Evolutionary conservation across 2,329 filamentous ascomycete genomes (phyloP).

Genomic region (Alternaria rosae): DNA sequence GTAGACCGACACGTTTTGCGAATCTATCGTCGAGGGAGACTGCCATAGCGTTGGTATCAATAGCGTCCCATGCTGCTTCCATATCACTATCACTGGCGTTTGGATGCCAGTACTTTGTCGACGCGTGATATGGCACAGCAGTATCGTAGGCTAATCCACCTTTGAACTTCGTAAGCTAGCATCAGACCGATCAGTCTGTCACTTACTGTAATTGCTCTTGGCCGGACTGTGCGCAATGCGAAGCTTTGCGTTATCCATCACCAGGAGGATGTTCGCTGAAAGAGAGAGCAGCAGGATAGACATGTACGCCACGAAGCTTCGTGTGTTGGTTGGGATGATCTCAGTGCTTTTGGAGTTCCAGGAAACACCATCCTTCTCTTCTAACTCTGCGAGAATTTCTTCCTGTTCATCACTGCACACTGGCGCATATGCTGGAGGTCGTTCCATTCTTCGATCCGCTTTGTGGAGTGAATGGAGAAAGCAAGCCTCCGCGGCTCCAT

Average conservation of each 20-base stretch:
- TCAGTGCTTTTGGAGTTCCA: slow-evolving; percentile 36
- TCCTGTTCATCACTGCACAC: slow-evolving; percentile 35
- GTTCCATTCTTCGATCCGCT: slow-evolving; percentile 27
- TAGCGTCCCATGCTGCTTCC: slow-evolving; percentile 45
- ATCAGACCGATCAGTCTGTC: background rate
- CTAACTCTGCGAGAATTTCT: slow-evolving; percentile 20
- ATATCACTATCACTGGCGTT: slow-evolving; percentile 34
- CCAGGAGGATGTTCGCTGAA: slow-evolving; percentile 38
- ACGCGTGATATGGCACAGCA: slow-evolving; percentile 33
- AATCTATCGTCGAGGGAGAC: slow-evolving; percentile 41
- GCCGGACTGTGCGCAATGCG: slow-evolving; percentile 23
- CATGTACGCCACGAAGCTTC: slow-evolving; percentile 36
- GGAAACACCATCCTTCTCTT: slow-evolving; percentile 32
- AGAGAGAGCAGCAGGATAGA: slow-evolving; percentile 41
- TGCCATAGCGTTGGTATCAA: slow-evolving; percentile 44
- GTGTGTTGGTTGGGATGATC: slow-evolving; percentile 36
- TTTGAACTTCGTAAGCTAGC: slow-evolving; percentile 16
- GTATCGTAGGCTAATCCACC: slow-evolving; percentile 40
- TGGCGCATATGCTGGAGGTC: slow-evolving; percentile 35
- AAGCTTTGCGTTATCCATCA: slow-evolving; percentile 37
- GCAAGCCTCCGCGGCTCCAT: slow-evolving; percentile 5
- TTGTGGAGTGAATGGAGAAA: slow-evolving; percentile 2
- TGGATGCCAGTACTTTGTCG: slow-evolving; percentile 42
- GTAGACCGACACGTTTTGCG: slow-evolving; percentile 31
- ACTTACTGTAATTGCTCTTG: slow-evolving; percentile 37